Evolutionary conservation across 2,329 filamentous ascomycete species (phyloP).

Genomic region (Samsoniella hepiali): DNA sequence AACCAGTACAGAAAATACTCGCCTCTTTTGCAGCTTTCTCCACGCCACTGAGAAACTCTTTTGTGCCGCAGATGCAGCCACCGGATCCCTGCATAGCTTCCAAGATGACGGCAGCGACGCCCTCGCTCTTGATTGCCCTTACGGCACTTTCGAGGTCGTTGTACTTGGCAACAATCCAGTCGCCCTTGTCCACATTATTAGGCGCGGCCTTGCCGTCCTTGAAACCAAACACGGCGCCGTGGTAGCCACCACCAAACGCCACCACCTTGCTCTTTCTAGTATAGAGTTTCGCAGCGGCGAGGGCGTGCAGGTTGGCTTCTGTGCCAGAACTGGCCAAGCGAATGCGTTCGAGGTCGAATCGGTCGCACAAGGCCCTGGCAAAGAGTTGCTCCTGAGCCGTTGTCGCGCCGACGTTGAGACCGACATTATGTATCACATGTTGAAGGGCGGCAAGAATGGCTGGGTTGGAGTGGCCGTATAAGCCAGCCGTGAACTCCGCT

Average conservation of each 20-base stretch:
- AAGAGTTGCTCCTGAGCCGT: slow-evolving; percentile 49
- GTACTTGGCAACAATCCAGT: slow-evolving; percentile 60
- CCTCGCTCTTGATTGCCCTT: slow-evolving; percentile 40
- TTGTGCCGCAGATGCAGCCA: slow-evolving; percentile 51
- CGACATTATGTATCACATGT: slow-evolving; percentile 41
- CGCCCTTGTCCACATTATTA: slow-evolving; percentile 48
- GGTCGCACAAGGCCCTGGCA: slow-evolving; percentile 48
- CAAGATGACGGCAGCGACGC: slow-evolving; percentile 61
- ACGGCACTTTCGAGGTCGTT: slow-evolving; percentile 53
- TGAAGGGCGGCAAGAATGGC: slow-evolving; percentile 48
- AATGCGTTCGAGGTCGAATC: slow-evolving; percentile 55
- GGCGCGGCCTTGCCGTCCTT: slow-evolving; percentile 31
- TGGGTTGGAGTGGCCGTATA: slow-evolving; percentile 64
- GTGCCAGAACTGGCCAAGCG: slow-evolving; percentile 65
- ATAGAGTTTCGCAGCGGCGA: slow-evolving; percentile 51
- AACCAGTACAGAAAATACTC: neutral
- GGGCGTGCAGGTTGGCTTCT: slow-evolving; percentile 59
- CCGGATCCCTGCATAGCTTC: slow-evolving; percentile 65
- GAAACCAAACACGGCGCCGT: slow-evolving; percentile 38
- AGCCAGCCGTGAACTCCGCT: slow-evolving; percentile 61
- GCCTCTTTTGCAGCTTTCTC: slow-evolving; percentile 43
- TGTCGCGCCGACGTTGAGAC: slow-evolving; percentile 54
- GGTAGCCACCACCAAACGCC: slow-evolving; percentile 46
- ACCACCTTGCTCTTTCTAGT: slow-evolving; percentile 46
- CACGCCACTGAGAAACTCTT: slow-evolving; percentile 51